Percentiles rank a stretch among this genome's conserved stretches.
Conservation (phyloP, 495 filamentous ascomycete genomes). For the Terfezia boudieri region DNA sequence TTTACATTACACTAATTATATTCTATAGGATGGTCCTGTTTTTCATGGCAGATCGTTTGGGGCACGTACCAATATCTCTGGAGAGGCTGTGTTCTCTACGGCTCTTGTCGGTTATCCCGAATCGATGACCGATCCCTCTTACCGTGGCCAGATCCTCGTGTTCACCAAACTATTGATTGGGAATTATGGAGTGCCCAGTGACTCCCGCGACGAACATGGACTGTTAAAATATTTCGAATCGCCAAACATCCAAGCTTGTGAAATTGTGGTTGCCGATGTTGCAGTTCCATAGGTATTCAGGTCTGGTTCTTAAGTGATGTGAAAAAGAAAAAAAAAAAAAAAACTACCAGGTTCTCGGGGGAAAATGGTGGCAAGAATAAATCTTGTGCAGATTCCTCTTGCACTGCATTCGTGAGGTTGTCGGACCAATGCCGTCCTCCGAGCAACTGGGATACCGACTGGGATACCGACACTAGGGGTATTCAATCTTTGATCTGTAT, state of each 20-base stretch:
- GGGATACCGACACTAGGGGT: too few relatives aligned
- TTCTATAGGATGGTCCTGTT: constrained; percentile 46
- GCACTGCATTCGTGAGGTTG: too few relatives aligned
- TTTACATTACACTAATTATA: too few relatives aligned
- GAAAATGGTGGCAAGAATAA: too few relatives aligned
- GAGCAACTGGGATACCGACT: too few relatives aligned
- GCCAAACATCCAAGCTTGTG: constrained; percentile 69
- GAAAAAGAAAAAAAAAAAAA: too few relatives aligned
- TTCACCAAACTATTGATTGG: constrained; percentile 77
- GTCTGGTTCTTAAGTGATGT: too few relatives aligned
- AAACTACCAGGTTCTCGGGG: too few relatives aligned
- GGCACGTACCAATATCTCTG: constrained; percentile 70
- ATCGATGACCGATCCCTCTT: constrained; percentile 80
- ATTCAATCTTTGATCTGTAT: too few relatives aligned
- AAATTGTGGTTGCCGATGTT: constrained; percentile 72
- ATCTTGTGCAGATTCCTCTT: too few relatives aligned
- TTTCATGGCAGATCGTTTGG: constrained; percentile 93
- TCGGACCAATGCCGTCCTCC: too few relatives aligned
- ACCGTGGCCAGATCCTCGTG: constrained; percentile 77
- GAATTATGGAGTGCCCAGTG: constrained; percentile 45
- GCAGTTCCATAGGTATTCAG: too few relatives aligned
- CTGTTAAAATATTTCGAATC: constrained; percentile 85
- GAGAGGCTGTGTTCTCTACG: constrained; percentile 73
- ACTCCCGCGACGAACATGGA: not conserved
- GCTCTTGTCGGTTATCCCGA: constrained; percentile 73